phyloP scores from a whole-genome alignment of 495 filamentous ascomycete genomes.

The Penicillium roqueforti region DNA sequence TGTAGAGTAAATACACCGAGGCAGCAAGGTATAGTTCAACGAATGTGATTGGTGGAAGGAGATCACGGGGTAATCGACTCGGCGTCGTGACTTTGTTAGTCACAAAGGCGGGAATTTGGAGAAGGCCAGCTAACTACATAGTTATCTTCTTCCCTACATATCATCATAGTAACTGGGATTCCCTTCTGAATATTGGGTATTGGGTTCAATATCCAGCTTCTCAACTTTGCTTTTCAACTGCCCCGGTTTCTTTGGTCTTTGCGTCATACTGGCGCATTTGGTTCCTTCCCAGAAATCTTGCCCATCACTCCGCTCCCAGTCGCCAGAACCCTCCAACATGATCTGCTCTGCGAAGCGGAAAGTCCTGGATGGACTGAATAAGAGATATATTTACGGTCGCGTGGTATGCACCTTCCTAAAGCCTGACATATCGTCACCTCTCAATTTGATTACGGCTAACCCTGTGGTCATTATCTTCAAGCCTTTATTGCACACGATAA shows the following conservation, averaged over 20 bases:
- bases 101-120: background rate
- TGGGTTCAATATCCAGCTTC: background rate
- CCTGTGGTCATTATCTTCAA: constrained; percentile 31
- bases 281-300: constrained; percentile 23
- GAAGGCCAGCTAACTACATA: too few species aligned
- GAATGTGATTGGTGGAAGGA: constrained; percentile 3
- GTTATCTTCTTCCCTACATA: background rate
- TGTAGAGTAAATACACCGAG: background rate
- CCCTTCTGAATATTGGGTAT: background rate
- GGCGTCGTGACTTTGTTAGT: constrained; percentile 9
- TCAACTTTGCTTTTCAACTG: background rate
- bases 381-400: constrained; percentile 73
- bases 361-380: constrained; percentile 64
- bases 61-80: constrained; percentile 6
- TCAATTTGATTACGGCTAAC: constrained; percentile 10
- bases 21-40: background rate
- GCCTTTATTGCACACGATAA: constrained; percentile 82
- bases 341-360: constrained; percentile 51
- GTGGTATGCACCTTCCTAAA: constrained; percentile 49
- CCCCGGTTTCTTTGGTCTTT: constrained; percentile 19
- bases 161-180: background rate
- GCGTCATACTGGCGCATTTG: constrained; percentile 41
- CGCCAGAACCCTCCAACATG: constrained; percentile 30
- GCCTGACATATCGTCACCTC: background rate
- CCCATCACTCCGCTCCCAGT: constrained; percentile 16